Conservation (phyloP, 2,329 filamentous ascomycete genomes). For the Seiridium unicorne region DNA sequence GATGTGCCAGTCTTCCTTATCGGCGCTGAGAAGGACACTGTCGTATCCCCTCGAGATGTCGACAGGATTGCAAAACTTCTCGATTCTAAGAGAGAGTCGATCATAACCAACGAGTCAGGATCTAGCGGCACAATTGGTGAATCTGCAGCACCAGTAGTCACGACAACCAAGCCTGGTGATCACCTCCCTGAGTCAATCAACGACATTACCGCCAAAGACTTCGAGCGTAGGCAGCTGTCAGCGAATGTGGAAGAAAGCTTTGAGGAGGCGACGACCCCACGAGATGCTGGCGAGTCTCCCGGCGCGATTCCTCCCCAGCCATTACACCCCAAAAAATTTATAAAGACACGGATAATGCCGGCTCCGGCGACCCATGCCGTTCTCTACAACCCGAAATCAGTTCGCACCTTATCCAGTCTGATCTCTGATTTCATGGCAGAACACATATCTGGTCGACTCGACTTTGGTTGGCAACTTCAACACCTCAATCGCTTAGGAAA, state of each 20-base stretch:
- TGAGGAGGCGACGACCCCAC: constrained; percentile 44
- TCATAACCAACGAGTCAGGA: not conserved
- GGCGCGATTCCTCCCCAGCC: constrained; percentile 46
- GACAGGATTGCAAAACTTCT: constrained; percentile 59
- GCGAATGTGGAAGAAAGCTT: constrained; percentile 21
- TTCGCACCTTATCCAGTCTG: constrained; percentile 74
- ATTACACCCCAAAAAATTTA: constrained; percentile 46
- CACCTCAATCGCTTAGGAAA: constrained; percentile 87
- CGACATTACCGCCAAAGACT: constrained; percentile 36
- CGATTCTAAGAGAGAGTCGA: constrained; percentile 11
- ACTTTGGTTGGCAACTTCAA: constrained; percentile 86
- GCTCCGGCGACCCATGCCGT: constrained; percentile 78
- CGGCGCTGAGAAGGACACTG: constrained; percentile 71
- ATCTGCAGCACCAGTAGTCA: constrained; percentile 46
- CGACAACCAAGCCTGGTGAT: constrained; percentile 26
- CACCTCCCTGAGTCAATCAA: constrained; percentile 35
- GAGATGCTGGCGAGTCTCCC: constrained; percentile 40
- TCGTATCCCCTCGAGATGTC: constrained; percentile 72
- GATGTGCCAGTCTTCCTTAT: constrained; percentile 75
- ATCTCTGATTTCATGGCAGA: constrained; percentile 78
- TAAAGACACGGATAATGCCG: constrained; percentile 71
- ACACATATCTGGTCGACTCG: constrained; percentile 74
- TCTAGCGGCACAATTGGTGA: constrained; percentile 34
- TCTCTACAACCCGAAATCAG: constrained; percentile 74
- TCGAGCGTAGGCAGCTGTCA: constrained; percentile 24